Evolutionary conservation across 805 yeast species (phyloP).

Genomic region (Kodamaea sagamina): DNA sequence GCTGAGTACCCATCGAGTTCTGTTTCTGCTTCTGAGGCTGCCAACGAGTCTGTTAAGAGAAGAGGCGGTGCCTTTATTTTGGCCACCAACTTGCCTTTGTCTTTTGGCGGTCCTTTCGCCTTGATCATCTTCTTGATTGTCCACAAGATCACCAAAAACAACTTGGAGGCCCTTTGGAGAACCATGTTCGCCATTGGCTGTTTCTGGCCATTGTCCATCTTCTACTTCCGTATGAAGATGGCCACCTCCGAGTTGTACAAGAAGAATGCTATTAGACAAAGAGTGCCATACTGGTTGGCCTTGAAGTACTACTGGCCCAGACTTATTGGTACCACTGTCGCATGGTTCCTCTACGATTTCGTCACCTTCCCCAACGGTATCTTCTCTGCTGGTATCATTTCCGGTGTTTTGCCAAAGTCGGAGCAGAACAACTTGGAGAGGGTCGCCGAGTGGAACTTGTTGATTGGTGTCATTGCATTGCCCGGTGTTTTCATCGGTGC

Average conservation of each 20-base stretch:
- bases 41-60: constrained; percentile 61
- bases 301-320: constrained; percentile 68
- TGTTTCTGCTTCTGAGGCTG: constrained; percentile 70
- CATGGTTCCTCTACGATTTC: constrained; percentile 82
- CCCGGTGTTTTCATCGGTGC: constrained; percentile 80
- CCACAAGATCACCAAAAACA: constrained; percentile 50
- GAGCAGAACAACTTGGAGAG: constrained; percentile 46
- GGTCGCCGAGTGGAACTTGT: constrained; percentile 73
- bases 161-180: constrained; percentile 61
- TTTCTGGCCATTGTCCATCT: constrained; percentile 70
- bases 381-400: constrained; percentile 59
- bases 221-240: constrained; percentile 71
- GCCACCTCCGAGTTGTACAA: constrained; percentile 64
- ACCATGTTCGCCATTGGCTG: constrained; percentile 65
- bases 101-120: constrained; percentile 81
- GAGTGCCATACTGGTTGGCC: constrained; percentile 56
- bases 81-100: constrained; percentile 71
- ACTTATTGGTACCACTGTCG: constrained; percentile 66
- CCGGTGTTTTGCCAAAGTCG: constrained; percentile 43
- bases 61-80: constrained; percentile 68
- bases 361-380: constrained; percentile 80
- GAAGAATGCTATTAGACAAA: constrained; percentile 59
- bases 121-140: constrained; percentile 67
- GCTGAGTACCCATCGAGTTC: constrained; percentile 76
- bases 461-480: constrained; percentile 62